A percentile compares a stretch with the other conserved stretches of the same genome.
phyloP scores from a whole-genome alignment of 805 yeast genomes.

The Monosporozyma aquatica region DNA sequence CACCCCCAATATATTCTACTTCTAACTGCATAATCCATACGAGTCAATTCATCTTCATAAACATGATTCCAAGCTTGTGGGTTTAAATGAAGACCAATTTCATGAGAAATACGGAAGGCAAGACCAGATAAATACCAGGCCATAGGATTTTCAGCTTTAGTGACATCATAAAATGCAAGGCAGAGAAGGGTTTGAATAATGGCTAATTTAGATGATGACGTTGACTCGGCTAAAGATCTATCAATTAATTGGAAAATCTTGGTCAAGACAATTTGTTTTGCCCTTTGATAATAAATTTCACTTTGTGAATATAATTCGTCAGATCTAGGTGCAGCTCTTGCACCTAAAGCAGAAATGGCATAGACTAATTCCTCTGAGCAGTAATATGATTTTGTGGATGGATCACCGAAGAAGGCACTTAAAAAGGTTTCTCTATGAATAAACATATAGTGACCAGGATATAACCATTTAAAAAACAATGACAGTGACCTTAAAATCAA shows the following conservation, averaged over 20 bases:
- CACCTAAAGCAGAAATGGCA: conserved; percentile 48
- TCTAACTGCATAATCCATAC: conserved; percentile 43
- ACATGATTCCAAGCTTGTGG: conserved; percentile 45
- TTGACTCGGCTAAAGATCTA: conserved; percentile 17
- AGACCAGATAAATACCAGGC: conserved; percentile 55
- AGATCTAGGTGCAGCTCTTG: conserved; percentile 34
- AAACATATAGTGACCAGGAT: conserved; percentile 52
- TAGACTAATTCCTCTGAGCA: conserved; percentile 45
- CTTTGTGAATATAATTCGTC: conserved; percentile 32
- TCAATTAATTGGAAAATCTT: conserved; percentile 30
- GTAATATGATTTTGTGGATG: conserved; percentile 31
- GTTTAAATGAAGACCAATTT: conserved; percentile 48
- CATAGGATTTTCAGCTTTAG: conserved; percentile 44
- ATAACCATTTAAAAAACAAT: conserved; percentile 45
- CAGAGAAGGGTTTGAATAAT: conserved; percentile 45
- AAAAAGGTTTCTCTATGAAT: conserved; percentile 51
- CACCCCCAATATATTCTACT: conserved; percentile 56
- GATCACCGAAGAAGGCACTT: conserved; percentile 42
- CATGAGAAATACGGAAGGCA: conserved; percentile 53
- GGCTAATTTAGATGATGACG: conserved; percentile 38
- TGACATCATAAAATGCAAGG: conserved; percentile 49
- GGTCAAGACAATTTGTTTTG: conserved; percentile 34
- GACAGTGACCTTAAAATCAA: conserved; percentile 20
- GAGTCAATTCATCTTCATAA: conserved; percentile 32
- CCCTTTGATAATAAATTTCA: conserved; percentile 37